Percentiles rank a stretch among this genome's conserved stretches.
These are phyloP conservation scores for Fusarium napiforme DNA, from an alignment of 2,329 filamentous ascomycete species.

Conservation along the genomic window DNA sequence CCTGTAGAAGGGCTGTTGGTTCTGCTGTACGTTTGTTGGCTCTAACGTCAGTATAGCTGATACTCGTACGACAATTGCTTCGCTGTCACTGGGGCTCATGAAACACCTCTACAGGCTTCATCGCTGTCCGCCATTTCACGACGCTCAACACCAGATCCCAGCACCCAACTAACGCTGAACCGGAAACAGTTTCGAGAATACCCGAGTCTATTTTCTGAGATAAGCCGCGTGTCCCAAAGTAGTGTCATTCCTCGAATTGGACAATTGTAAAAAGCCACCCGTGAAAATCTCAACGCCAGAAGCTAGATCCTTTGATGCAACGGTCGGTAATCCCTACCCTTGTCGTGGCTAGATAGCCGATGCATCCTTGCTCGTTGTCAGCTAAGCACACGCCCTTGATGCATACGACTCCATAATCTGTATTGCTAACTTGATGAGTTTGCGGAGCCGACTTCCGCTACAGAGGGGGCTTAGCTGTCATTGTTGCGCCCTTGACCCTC, in stretches of 20 bases:
- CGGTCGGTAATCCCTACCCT: neutral
- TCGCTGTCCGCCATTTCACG: neutral
- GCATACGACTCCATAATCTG: neutral
- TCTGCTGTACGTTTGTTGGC: neutral
- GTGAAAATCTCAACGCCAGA: neutral
- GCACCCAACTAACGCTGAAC: neutral
- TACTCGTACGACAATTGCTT: neutral
- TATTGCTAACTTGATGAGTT: neutral
- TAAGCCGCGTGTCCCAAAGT: neutral
- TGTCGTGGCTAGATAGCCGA: slow-evolving; percentile 4
- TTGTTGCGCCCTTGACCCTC: neutral
- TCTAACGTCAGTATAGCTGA: neutral
- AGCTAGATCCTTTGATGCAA: slow-evolving; percentile 11
- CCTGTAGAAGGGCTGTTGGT: neutral
- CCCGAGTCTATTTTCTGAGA: slow-evolving; percentile 12
- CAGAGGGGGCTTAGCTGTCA: neutral
- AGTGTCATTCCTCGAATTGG: no score
- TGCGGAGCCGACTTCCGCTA: neutral
- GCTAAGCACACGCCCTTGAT: slow-evolving; percentile 3
- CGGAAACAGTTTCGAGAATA: neutral
- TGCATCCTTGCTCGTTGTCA: neutral
- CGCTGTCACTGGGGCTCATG: neutral
- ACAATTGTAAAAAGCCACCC: neutral
- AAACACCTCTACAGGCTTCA: neutral
- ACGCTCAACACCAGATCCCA: neutral